These are phyloP conservation scores for Peniophora sp. DNA, from an alignment of 1,284 basidiomycete genomes.

Conservation along the genomic window DNA sequence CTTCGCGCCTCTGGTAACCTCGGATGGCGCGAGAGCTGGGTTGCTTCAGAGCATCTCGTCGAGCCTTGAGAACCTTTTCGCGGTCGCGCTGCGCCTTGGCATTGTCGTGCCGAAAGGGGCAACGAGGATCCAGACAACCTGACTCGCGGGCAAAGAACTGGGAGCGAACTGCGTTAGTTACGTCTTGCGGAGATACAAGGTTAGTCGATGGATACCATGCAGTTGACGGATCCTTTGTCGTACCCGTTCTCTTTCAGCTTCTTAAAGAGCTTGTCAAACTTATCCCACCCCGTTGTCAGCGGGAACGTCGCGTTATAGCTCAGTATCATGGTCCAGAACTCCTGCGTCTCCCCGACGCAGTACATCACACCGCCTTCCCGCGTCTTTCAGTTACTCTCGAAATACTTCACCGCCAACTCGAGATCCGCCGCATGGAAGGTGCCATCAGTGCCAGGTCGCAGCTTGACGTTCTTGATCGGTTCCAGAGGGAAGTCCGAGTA, in stretches of 20 bases:
- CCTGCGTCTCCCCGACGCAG: slow-evolving; percentile 8
- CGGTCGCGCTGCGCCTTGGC: slow-evolving; percentile 8
- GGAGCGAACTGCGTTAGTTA: no score
- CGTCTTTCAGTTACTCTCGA: slow-evolving; percentile 12
- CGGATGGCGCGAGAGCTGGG: background rate
- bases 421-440: slow-evolving; percentile 15
- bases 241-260: slow-evolving; percentile 10
- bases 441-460: slow-evolving; percentile 15
- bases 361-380: slow-evolving; percentile 15
- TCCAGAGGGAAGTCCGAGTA: slow-evolving; percentile 9
- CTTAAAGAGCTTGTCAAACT: slow-evolving; percentile 14
- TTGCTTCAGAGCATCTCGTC: slow-evolving; percentile 5
- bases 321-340: slow-evolving; percentile 16
- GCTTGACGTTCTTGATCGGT: slow-evolving; percentile 12
- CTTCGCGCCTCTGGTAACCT: background rate
- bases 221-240: slow-evolving; percentile 13
- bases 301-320: slow-evolving; percentile 13
- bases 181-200: background rate
- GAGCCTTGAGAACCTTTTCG: slow-evolving; percentile 9
- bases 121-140: slow-evolving; percentile 15
- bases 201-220: slow-evolving; percentile 13
- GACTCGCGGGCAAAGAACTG: slow-evolving; percentile 16
- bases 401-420: slow-evolving; percentile 6
- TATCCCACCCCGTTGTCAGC: slow-evolving; percentile 12
- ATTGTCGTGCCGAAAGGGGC: slow-evolving; percentile 18